Percentiles rank a stretch among this genome's conserved stretches.
Evolutionary conservation across 768 basidiomycete species (phyloP).

Genomic region (Vararia minispora): DNA sequence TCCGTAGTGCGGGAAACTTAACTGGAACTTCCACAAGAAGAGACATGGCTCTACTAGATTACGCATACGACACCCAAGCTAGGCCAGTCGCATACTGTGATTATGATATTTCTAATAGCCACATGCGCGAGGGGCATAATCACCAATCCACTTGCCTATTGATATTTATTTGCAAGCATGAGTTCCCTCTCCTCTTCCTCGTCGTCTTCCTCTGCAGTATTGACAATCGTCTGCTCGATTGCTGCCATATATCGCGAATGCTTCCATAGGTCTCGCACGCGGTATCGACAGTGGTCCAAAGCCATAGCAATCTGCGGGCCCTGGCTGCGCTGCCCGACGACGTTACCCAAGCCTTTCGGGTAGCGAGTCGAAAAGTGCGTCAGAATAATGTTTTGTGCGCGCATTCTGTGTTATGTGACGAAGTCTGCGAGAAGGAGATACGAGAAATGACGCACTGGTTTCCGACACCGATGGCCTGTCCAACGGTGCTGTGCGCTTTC

Average conservation of each 20-base stretch:
- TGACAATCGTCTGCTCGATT: slow-evolving; percentile 51
- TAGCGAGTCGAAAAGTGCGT: slow-evolving; percentile 96
- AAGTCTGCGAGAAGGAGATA: not conserved
- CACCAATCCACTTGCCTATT: too few species aligned
- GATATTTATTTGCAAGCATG: slow-evolving; percentile 7
- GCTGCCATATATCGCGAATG: slow-evolving; percentile 65
- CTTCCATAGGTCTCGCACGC: slow-evolving; percentile 78
- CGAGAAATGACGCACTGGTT: slow-evolving; percentile 34
- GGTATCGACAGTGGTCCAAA: slow-evolving; percentile 68
- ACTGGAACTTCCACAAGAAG: too few species aligned
- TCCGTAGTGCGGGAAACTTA: too few species aligned
- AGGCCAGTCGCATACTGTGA: too few species aligned
- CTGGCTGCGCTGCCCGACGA: slow-evolving; percentile 11
- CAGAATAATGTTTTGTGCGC: slow-evolving; percentile 72
- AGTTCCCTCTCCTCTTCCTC: slow-evolving; percentile 15
- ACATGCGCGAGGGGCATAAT: too few species aligned
- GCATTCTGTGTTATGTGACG: slow-evolving; percentile 47
- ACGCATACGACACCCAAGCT: too few species aligned
- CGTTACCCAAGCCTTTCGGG: slow-evolving; percentile 10
- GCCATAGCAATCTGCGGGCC: slow-evolving; percentile 51
- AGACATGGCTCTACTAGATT: too few species aligned
- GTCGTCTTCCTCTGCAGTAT: slow-evolving; percentile 39
- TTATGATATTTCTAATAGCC: too few species aligned
- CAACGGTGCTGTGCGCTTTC: slow-evolving; percentile 86
- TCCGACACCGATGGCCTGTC: slow-evolving; percentile 77